phyloP scores from a whole-genome alignment of 2,329 filamentous ascomycete genomes.

The Colletotrichum siamense region DNA sequence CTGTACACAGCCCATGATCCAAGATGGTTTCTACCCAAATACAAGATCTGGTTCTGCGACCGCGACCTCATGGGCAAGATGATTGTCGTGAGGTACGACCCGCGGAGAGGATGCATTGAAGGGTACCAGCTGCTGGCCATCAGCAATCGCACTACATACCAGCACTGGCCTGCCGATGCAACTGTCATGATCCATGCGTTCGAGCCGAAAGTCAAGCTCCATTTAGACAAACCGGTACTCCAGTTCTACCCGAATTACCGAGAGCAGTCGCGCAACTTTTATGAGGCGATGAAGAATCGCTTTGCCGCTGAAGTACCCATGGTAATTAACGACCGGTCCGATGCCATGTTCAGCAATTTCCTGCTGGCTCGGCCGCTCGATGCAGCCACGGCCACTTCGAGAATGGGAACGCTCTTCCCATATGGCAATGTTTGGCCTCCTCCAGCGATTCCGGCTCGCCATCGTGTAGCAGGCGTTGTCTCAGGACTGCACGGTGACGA shows the following conservation, averaged over 20 bases:
- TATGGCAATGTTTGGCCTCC: conserved; percentile 78
- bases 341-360: conserved; percentile 69
- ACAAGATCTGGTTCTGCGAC: conserved; percentile 89
- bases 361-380: conserved; percentile 63
- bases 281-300: conserved; percentile 16
- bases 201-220: conserved; percentile 71
- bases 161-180: conserved; percentile 69
- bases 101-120: conserved; percentile 76
- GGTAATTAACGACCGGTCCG: conserved; percentile 47
- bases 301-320: conserved; percentile 61
- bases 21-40: conserved; percentile 81
- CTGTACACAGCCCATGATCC: conserved; percentile 79
- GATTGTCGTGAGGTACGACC: conserved; percentile 79
- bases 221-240: conserved; percentile 76
- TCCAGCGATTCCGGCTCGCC: conserved; percentile 66
- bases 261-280: background rate
- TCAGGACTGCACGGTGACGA: conserved; percentile 27
- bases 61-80: conserved; percentile 75
- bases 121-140: conserved; percentile 78
- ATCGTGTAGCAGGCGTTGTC: conserved; percentile 51
- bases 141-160: conserved; percentile 56
- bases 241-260: conserved; percentile 48
- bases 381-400: conserved; percentile 37
- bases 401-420: conserved; percentile 37
- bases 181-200: conserved; percentile 77